phyloP scores from a whole-genome alignment of 768 basidiomycete genomes.

The Leccinum subtestaceum region DNA sequence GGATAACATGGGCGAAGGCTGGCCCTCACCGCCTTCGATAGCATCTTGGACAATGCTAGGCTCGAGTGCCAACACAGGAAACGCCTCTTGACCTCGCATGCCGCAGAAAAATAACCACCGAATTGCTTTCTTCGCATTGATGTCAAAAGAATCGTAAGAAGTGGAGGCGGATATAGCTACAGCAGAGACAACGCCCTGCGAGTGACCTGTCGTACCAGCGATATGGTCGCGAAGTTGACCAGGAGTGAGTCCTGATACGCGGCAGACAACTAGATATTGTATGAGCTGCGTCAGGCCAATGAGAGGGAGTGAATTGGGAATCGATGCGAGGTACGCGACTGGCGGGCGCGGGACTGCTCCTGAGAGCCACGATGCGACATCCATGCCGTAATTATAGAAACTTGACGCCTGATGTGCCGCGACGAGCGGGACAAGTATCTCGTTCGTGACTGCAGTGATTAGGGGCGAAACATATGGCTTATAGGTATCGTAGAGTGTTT shows the following conservation, averaged over 20 bases:
- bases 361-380: conserved; percentile 82
- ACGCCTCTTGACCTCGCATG: conserved; percentile 88
- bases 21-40: conserved; percentile 89
- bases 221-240: conserved; percentile 76
- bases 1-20: conserved; percentile 90
- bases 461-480: conserved; percentile 78
- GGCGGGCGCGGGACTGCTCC: conserved; percentile 70
- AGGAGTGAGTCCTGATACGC: conserved; percentile 70
- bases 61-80: conserved; percentile 89
- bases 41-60: conserved; percentile 85
- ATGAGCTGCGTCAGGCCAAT: conserved; percentile 95
- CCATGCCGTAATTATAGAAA: conserved; percentile 78
- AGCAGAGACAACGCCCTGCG: conserved; percentile 96
- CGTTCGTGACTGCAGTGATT: conserved; percentile 57
- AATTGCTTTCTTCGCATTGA: conserved; percentile 79
- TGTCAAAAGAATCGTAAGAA: conserved; percentile 68
- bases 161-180: conserved; percentile 80
- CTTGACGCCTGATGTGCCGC: conserved; percentile 51
- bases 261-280: conserved; percentile 84
- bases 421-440: conserved; percentile 71
- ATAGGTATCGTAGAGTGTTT: conserved; percentile 89
- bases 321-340: conserved; percentile 82
- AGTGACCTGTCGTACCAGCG: conserved; percentile 92
- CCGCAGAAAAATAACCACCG: conserved; percentile 94
- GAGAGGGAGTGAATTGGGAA: conserved; percentile 91